These are phyloP conservation scores for Nicotiana knightiana DNA, from an alignment of 257 asterid genomes.

Conservation along the genomic window DNA sequence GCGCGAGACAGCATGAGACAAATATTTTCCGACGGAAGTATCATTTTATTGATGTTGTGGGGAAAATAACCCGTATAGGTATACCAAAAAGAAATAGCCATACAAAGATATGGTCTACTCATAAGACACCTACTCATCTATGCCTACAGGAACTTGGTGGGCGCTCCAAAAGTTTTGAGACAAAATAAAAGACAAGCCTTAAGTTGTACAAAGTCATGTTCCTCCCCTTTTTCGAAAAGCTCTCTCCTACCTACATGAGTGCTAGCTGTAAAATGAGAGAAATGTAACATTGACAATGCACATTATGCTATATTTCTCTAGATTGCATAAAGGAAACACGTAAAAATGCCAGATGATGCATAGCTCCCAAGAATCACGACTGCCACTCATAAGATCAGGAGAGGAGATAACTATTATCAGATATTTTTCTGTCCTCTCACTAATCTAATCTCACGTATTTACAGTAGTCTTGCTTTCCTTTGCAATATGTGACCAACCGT, in stretches of 20 bases:
- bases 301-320: background rate
- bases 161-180: background rate
- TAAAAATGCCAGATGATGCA: background rate
- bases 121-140: slow-evolving; percentile 3
- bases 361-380: background rate
- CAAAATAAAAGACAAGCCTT: background rate
- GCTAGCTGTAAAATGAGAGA: background rate
- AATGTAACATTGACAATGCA: background rate
- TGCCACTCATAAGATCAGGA: background rate
- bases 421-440: background rate
- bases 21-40: background rate
- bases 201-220: background rate
- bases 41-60: background rate
- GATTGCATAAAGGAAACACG: background rate
- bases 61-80: background rate
- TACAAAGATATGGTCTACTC: background rate
- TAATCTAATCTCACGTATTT: background rate
- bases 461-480: background rate
- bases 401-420: background rate
- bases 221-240: background rate
- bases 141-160: background rate
- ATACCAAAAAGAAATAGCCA: background rate
- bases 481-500: background rate
- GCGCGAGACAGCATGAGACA: background rate
- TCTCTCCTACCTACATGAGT: background rate